These are phyloP conservation scores for Nicotiana knightiana DNA, from an alignment of 257 asterid genomes.

Conservation along the genomic window DNA sequence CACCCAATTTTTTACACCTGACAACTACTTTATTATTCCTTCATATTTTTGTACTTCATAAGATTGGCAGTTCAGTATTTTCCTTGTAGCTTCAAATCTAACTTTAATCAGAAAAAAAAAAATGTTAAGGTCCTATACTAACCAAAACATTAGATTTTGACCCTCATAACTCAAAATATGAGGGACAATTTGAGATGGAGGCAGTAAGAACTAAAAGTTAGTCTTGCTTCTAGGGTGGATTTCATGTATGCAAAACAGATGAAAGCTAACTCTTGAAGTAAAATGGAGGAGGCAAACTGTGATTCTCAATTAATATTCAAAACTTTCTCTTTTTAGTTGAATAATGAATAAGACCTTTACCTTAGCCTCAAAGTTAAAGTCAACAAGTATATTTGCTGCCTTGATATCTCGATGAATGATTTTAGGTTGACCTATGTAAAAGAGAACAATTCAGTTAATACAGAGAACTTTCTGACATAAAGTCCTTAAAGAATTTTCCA, in stretches of 20 bases:
- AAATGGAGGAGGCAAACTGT: neutral
- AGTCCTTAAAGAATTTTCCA: neutral
- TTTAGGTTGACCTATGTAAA: constrained; percentile 71
- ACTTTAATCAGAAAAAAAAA: neutral
- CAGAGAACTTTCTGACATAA: neutral
- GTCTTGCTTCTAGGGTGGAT: neutral
- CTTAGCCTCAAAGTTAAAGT: constrained; percentile 76
- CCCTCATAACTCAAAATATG: neutral
- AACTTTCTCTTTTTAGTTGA: neutral
- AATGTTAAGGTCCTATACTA: neutral
- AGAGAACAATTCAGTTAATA: neutral
- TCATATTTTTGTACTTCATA: neutral
- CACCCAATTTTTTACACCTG: neutral
- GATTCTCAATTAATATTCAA: neutral
- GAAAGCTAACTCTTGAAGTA: neutral
- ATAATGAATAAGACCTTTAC: constrained; percentile 19
- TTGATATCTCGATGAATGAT: constrained; percentile 89
- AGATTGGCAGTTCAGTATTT: neutral
- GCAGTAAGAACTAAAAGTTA: neutral
- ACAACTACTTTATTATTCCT: neutral
- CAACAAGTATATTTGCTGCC: constrained; percentile 75
- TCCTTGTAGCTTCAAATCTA: neutral
- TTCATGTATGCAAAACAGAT: neutral
- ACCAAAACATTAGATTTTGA: neutral
- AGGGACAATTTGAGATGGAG: neutral